Percentiles rank a stretch among this genome's conserved stretches.
These are phyloP conservation scores for Hemileia vastatrix DNA, from an alignment of 1,284 basidiomycete species.

Conservation along the genomic window DNA sequence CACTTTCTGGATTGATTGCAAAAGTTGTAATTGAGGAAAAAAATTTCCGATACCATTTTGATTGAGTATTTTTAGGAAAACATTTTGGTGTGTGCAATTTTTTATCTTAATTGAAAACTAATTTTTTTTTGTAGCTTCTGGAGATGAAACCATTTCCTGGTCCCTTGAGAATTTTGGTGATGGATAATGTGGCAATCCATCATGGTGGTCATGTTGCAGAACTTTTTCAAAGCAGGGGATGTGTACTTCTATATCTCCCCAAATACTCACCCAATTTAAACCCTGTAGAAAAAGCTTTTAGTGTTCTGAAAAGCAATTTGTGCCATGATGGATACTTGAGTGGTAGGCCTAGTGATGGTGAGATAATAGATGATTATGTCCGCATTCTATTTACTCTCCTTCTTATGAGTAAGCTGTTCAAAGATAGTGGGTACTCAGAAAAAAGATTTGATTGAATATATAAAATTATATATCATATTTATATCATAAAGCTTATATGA, in stretches of 20 bases:
- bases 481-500: too few relatives aligned
- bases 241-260: background rate
- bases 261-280: constrained; percentile 1
- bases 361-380: background rate
- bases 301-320: background rate
- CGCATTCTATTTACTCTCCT: background rate
- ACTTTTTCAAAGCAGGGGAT: background rate
- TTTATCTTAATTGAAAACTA: background rate
- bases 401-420: background rate
- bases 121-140: background rate
- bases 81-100: background rate
- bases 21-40: background rate
- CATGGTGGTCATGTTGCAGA: background rate
- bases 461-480: too few relatives aligned
- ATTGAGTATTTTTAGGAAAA: background rate
- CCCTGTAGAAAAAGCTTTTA: background rate
- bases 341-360: background rate
- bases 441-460: too few relatives aligned
- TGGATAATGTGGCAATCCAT: background rate
- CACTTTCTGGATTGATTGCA: background rate
- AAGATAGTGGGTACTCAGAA: background rate
- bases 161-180: background rate
- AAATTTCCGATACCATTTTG: background rate
- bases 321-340: background rate
- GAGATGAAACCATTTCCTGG: background rate